These are phyloP conservation scores for Protea cynaroides DNA, from an alignment of 164 flowering plant genomes.

Conservation along the genomic window DNA sequence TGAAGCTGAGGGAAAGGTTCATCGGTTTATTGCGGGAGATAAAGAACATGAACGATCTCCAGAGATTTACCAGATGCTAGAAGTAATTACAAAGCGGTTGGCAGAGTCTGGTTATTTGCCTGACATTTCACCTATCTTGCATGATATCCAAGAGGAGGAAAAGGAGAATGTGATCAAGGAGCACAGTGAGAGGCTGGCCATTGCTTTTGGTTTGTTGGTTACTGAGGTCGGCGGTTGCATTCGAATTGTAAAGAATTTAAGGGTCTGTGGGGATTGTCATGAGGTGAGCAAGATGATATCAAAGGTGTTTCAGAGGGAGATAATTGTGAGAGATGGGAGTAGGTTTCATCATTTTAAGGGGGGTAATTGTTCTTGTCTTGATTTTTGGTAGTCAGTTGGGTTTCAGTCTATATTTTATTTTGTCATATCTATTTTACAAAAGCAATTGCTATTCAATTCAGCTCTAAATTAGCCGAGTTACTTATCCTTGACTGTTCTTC, in stretches of 20 bases:
- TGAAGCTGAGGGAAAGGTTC: constrained; percentile 45
- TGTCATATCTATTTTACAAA: too few species aligned
- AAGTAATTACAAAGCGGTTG: constrained; percentile 35
- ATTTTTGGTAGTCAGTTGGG: constrained; percentile 31
- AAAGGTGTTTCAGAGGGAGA: constrained; percentile 42
- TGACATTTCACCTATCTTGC: constrained; percentile 34
- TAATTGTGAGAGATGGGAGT: constrained; percentile 51
- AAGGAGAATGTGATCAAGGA: constrained; percentile 39
- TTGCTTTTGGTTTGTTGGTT: constrained; percentile 60
- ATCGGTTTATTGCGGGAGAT: constrained; percentile 62
- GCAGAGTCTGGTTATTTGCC: constrained; percentile 44
- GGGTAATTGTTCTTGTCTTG: constrained; percentile 56
- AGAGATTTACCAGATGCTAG: constrained; percentile 48
- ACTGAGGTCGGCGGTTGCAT: constrained; percentile 40
- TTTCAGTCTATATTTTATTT: too few species aligned
- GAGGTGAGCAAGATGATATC: constrained; percentile 61
- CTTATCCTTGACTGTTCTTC: too few species aligned
- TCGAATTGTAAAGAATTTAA: constrained; percentile 55
- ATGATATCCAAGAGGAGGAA: constrained; percentile 49
- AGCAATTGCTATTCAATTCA: too few species aligned
- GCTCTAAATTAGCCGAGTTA: too few species aligned
- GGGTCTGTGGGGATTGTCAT: constrained; percentile 68
- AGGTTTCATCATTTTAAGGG: constrained; percentile 51
- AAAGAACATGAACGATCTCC: constrained; percentile 38
- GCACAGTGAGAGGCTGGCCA: constrained; percentile 79